Evolutionary conservation across 148 eudicot species (phyloP).

Genomic region (Rhododendron ferrugineum): DNA sequence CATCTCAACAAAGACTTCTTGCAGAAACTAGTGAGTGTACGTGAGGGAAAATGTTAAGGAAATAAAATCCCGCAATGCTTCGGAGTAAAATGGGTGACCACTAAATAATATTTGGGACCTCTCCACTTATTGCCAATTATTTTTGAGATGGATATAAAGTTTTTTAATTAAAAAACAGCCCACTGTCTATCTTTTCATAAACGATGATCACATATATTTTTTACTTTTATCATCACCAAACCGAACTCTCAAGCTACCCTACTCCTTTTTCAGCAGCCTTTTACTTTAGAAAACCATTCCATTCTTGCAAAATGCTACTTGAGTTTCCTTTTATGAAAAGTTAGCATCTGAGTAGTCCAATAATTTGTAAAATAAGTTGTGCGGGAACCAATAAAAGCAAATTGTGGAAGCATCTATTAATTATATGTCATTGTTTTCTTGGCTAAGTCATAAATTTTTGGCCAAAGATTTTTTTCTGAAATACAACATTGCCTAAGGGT

Average conservation of each 20-base stretch:
- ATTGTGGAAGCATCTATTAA: neutral
- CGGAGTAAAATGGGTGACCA: no score
- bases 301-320: neutral
- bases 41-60: no score
- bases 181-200: neutral
- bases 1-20: no score
- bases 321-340: neutral
- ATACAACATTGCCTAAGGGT: no score
- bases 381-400: neutral
- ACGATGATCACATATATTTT: neutral
- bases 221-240: neutral
- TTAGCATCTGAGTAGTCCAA: neutral
- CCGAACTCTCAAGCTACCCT: neutral
- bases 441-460: neutral
- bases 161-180: no score
- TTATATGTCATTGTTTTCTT: neutral
- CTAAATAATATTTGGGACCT: no score
- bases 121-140: no score
- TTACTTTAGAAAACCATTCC: neutral
- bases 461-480: no score
- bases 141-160: no score
- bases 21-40: no score
- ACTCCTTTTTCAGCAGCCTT: neutral
- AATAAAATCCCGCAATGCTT: no score
- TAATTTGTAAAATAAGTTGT: neutral